Base-by-base conservation (phyloP, 371 early-diverging fungal genomes). In the Haplosporangium sp. region DNA sequence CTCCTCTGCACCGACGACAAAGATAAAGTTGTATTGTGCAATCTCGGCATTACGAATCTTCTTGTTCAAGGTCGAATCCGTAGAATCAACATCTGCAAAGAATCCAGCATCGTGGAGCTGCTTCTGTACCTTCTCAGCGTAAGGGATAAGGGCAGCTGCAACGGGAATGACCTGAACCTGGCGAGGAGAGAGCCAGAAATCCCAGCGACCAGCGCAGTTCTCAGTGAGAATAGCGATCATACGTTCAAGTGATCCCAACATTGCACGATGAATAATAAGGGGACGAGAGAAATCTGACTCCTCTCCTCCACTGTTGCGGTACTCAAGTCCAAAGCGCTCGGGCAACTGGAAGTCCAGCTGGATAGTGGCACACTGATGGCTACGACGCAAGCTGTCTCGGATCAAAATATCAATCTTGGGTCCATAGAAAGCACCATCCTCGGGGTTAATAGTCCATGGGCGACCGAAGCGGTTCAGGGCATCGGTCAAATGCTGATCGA, bases 371-470 rank as follows among this genome's bases (percentile, higher is more conserved):
- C 99, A 99, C 86, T 99, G 99, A 83, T 94, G 96, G 76, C 90
- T 89, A 67, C 99, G 94, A 56, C 93, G 89, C 69, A 98, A 89
- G 15, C 98, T 98, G 87, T 99, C 99, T 39, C 92, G 87, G 72
- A 99, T 93, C 52, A 93, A 92, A 77, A 99, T 99, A 88, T 99
- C 99, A 82, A 99, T 97, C 93, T 99, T 99, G 77, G 99, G 99
- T 6, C 99, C 99, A 85, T 99, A 99, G 91, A 99, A 99, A 35
- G 99, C 99, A 50, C 99, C 99, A 90, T 99, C 99, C 76, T 99
- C 99, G 27, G 94, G 95, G 85, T 99, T 98, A 44, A 99, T 67
- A 69, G 89, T 90, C 98, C 98, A 99, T 56, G 87, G 77, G 53
- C 91, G 78, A 38, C 94, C 94, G 59, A 91, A 92, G 56, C 90